phyloP scores from a whole-genome alignment of 768 basidiomycete species.

The Psilocybe cubensis region DNA sequence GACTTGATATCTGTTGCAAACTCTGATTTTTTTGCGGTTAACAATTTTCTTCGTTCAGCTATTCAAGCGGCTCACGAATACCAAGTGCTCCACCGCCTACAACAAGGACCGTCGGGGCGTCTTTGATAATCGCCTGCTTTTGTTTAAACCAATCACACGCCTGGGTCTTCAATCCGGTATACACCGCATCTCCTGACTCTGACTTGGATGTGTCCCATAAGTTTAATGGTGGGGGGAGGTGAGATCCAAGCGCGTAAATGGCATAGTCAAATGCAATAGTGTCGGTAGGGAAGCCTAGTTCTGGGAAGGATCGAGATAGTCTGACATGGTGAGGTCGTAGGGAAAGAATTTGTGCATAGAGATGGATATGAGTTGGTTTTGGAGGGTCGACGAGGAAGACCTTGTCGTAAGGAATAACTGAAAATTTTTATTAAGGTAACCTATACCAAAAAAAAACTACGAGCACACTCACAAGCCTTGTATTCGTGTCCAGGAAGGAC shows the following conservation, averaged over 20 bases:
- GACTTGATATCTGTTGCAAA: slow-evolving; percentile 66
- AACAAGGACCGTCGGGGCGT: slow-evolving; percentile 56
- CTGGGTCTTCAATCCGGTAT: slow-evolving; percentile 49
- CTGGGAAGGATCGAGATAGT: slow-evolving; percentile 51
- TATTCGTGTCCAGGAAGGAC: slow-evolving; percentile 64
- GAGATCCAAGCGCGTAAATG: slow-evolving; percentile 64
- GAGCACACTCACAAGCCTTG: slow-evolving; percentile 55
- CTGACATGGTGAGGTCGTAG: slow-evolving; percentile 43
- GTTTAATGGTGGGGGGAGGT: slow-evolving; percentile 56
- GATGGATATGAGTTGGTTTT: slow-evolving; percentile 31
- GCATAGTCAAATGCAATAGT: slow-evolving; percentile 56
- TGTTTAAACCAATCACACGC: slow-evolving; percentile 53
- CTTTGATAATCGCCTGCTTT: slow-evolving; percentile 52
- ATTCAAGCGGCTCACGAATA: slow-evolving; percentile 51
- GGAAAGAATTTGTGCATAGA: slow-evolving; percentile 50
- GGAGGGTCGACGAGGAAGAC: slow-evolving; percentile 38
- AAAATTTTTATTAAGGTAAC: not conserved
- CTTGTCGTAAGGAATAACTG: slow-evolving; percentile 58
- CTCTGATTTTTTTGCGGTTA: slow-evolving; percentile 37
- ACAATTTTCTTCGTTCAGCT: not conserved
- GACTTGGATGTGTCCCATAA: slow-evolving; percentile 44
- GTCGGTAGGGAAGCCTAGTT: slow-evolving; percentile 39
- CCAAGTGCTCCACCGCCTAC: slow-evolving; percentile 78
- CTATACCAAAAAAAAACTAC: not conserved
- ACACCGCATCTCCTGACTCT: slow-evolving; percentile 16